A percentile compares a stretch with the other conserved stretches of the same genome.
Evolutionary conservation across 1,284 basidiomycete genomes (phyloP).

Genomic region (Stereum hirsutum): DNA sequence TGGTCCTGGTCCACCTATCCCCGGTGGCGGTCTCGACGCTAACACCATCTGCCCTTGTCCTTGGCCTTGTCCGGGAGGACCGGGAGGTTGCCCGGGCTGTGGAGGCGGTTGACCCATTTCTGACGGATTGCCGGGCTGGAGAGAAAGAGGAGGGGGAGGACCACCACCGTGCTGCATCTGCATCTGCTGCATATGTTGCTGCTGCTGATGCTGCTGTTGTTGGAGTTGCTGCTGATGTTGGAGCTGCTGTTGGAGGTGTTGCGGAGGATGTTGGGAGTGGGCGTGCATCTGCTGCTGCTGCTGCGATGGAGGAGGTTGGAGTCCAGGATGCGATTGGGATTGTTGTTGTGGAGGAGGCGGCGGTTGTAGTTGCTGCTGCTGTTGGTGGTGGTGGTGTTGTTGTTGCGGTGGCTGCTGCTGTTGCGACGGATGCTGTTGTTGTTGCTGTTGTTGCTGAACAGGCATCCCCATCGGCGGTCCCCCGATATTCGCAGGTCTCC

Average conservation of each 20-base stretch:
- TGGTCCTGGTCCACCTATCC: no score
- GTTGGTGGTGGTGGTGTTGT: slow-evolving; percentile 3
- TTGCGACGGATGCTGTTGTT: background rate
- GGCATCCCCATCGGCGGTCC: no score
- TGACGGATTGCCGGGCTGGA: no score
- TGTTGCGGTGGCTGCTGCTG: slow-evolving; percentile 13
- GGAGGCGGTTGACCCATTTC: no score
- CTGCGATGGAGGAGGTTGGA: background rate
- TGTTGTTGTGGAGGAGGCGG: background rate
- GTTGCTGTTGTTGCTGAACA: slow-evolving; percentile 24
- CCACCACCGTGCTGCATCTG: background rate
- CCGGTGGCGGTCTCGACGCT: background rate
- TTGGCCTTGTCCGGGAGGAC: background rate
- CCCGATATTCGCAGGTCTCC: slow-evolving; percentile 8
- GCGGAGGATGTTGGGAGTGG: background rate
- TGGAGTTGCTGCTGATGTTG: background rate
- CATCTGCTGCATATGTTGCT: background rate
- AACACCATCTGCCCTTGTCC: background rate
- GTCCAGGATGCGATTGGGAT: no score
- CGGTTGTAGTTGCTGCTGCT: background rate
- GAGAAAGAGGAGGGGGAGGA: no score
- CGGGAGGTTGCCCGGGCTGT: no score
- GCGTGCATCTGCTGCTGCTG: background rate
- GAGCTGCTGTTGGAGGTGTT: background rate
- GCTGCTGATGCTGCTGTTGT: background rate